Percentiles rank a stretch among this genome's conserved stretches.
phyloP scores from a whole-genome alignment of 257 asterid genomes.

The Parsonsia alboflavescens region DNA sequence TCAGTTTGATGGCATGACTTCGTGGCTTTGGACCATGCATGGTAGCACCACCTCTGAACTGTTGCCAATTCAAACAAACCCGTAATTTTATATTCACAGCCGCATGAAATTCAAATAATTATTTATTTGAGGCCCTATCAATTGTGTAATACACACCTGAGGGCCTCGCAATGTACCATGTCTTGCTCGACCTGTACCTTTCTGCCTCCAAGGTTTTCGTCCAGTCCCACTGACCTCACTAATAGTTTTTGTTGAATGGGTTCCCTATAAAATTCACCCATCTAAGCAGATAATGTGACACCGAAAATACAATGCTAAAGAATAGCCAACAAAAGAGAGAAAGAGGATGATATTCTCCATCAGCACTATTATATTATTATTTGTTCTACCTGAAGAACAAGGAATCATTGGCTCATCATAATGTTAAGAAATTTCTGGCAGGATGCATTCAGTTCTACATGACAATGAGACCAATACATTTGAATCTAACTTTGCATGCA shows the following conservation, averaged over 20 bases:
- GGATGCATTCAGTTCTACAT: background rate
- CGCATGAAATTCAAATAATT: conserved; percentile 2
- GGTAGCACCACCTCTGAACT: conserved; percentile 85
- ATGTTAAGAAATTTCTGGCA: background rate
- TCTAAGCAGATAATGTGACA: conserved; percentile 5
- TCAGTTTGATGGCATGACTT: conserved; percentile 86
- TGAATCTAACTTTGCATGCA: background rate
- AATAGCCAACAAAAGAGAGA: background rate
- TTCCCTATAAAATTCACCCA: conserved; percentile 50
- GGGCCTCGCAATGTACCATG: conserved; percentile 81
- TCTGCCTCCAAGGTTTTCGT: conserved; percentile 80
- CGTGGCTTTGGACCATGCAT: conserved; percentile 98
- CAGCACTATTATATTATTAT: background rate
- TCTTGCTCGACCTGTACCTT: conserved; percentile 94
- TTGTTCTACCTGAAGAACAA: background rate
- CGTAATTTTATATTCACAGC: conserved; percentile 5
- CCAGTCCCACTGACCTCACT: conserved; percentile 99
- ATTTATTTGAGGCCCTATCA: background rate
- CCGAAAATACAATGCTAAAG: background rate
- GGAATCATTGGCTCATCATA: background rate
- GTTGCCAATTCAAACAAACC: conserved; percentile 21
- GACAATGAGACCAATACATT: background rate
- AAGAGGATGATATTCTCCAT: background rate
- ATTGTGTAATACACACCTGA: conserved; percentile 53
- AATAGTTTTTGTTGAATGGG: conserved; percentile 86